Evolutionary conservation across 257 asterid species (phyloP), one percentile per base, ranked within the genome.

Genomic region (Linaria vulgaris): DNA sequence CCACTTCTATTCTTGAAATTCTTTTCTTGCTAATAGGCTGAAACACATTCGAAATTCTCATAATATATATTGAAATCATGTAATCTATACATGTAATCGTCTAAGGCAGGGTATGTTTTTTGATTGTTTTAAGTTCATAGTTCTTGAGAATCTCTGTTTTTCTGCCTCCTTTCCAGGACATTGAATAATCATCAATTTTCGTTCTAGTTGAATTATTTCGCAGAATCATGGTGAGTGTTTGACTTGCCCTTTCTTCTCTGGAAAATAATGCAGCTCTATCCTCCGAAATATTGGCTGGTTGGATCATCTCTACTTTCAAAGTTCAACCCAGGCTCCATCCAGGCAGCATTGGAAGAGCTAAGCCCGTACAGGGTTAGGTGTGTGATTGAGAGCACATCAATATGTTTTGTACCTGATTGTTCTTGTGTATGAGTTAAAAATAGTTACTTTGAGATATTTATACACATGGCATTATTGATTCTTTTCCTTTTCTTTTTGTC

Each of bases 221-320:
- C 15, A 22, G 12, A 34, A 56, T 39, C 15, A 10, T 34, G 23
- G 23, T 64, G 21, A 45, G 12, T 59, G 25, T 37, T 19, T 41
- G 24, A 30, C 59, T 66, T 59, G 63, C 51, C 51, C 53, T 57
- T 60, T 67, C 49, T 66, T 63, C 61, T 61, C 72, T 41, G 66
- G 47, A 62, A n/a, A n/a, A 12, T 72, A 45, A 41, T 77, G 34
- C 73, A 94, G 99, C 82, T 71, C 65, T 94, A 87, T 78, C 97
- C 96, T 59, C 88, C 94, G 54, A 58, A 80, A 75, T 96, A 94
- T 82, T 94, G 97, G 99, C 79, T 94, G 62, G 97, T 82, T 64
- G 95, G 92, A 64, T 84, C 99, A 50, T 94, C 97, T 69, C 74
- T 94, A 82, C 94, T 95, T 66, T 85, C 87, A 54, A 85, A 78